phyloP scores from a whole-genome alignment of 176 grass and related monocot species.

The Urochloa ruziziensis region DNA sequence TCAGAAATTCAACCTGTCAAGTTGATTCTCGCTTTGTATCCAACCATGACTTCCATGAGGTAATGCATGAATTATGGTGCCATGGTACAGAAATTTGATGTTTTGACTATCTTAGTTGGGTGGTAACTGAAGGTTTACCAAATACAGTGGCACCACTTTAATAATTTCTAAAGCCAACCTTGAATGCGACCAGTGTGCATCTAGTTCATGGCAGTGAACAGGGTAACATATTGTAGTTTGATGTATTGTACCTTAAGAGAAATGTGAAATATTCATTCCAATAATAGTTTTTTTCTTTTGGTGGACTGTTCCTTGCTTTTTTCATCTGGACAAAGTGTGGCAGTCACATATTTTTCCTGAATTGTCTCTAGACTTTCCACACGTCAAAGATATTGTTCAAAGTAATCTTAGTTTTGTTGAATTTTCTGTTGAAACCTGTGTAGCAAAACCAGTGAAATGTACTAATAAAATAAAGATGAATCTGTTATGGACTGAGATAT shows the following conservation, averaged over 20 bases:
- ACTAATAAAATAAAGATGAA: background rate
- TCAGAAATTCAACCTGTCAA: conserved; percentile 65
- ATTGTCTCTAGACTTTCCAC: background rate
- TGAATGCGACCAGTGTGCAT: background rate
- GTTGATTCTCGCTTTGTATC: conserved; percentile 83
- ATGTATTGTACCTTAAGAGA: too few relatives aligned
- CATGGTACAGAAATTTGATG: background rate
- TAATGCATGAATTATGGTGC: conserved; percentile 37
- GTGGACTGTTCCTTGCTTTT: too few relatives aligned
- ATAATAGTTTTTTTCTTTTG: too few relatives aligned
- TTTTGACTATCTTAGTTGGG: background rate
- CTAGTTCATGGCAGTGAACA: too few relatives aligned
- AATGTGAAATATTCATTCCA: too few relatives aligned
- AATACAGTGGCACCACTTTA: background rate
- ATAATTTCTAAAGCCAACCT: background rate
- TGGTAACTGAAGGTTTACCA: conserved; percentile 1
- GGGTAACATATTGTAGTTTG: too few relatives aligned
- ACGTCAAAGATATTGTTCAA: background rate
- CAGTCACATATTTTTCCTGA: background rate
- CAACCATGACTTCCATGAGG: conserved; percentile 86
- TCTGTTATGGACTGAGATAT: background rate
- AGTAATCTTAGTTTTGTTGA: background rate
- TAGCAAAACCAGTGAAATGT: background rate
- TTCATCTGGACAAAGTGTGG: too few relatives aligned
- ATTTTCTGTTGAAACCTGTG: background rate